A percentile compares a stretch with the other conserved stretches of the same genome.
Conservation (phyloP, 371 early-diverging fungal genomes). For the Mucor saturninus region DNA sequence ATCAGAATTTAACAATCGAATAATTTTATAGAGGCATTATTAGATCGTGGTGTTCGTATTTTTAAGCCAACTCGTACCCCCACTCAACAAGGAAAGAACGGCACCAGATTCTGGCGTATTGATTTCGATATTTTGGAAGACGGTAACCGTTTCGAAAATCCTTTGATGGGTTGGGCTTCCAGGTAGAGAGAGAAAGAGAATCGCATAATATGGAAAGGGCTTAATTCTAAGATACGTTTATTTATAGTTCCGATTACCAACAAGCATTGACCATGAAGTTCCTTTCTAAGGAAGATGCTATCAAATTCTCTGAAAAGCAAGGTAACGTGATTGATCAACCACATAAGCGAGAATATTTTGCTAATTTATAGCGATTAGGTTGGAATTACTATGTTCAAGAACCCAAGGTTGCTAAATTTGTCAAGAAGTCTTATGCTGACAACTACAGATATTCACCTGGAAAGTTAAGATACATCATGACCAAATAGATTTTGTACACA, state of each 20-base stretch:
- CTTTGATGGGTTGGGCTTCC: slow-evolving; percentile 93
- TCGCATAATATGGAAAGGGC: background rate
- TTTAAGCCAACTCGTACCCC: slow-evolving; percentile 84
- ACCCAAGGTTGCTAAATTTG: slow-evolving; percentile 75
- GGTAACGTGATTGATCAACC: slow-evolving; percentile 50
- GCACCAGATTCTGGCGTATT: slow-evolving; percentile 84
- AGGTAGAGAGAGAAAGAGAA: slow-evolving; percentile 55
- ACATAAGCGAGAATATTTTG: background rate
- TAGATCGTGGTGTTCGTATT: slow-evolving; percentile 84
- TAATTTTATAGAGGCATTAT: slow-evolving; percentile 47
- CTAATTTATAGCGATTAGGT: slow-evolving; percentile 35
- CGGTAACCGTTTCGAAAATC: slow-evolving; percentile 90
- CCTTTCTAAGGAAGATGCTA: slow-evolving; percentile 84
- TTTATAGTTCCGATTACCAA: slow-evolving; percentile 76
- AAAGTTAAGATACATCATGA: slow-evolving; percentile 80
- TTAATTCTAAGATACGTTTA: background rate
- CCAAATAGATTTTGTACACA: slow-evolving; percentile 67
- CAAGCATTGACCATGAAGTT: slow-evolving; percentile 90
- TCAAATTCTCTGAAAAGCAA: slow-evolving; percentile 92
- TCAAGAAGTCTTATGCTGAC: slow-evolving; percentile 84
- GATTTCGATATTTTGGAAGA: slow-evolving; percentile 82
- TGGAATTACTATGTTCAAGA: slow-evolving; percentile 91
- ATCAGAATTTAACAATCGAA: background rate
- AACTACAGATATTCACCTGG: slow-evolving; percentile 87
- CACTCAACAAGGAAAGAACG: slow-evolving; percentile 83